phyloP scores from a whole-genome alignment of 1,139 yeast genomes.

The Pichia sp. region DNA sequence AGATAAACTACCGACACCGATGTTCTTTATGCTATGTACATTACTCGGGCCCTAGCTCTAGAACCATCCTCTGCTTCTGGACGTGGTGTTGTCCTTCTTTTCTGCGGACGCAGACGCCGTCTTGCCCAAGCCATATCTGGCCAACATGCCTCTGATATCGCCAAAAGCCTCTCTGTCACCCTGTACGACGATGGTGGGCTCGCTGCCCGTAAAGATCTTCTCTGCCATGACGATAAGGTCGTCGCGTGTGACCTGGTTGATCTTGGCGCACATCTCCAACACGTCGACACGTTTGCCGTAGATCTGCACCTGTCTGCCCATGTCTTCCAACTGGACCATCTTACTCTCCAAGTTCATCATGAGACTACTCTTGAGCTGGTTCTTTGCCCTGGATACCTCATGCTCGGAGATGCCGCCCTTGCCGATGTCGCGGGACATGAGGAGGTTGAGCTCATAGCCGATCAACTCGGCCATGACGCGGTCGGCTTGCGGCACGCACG shows the following conservation, averaged over 20 bases:
- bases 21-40: background rate
- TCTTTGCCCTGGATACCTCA: constrained; percentile 87
- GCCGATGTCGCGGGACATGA: constrained; percentile 52
- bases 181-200: constrained; percentile 82
- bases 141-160: constrained; percentile 65
- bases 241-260: constrained; percentile 58
- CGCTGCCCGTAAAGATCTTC: constrained; percentile 71
- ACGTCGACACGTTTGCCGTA: constrained; percentile 80
- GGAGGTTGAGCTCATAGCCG: constrained; percentile 65
- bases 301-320: constrained; percentile 91
- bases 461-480: constrained; percentile 77
- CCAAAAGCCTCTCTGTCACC: constrained; percentile 86
- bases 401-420: constrained; percentile 58
- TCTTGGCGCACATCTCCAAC: constrained; percentile 75
- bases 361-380: constrained; percentile 82
- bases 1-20: too few relatives aligned
- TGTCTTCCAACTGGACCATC: constrained; percentile 86
- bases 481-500: constrained; percentile 84
- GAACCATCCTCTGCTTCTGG: constrained; percentile 20
- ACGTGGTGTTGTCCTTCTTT: background rate
- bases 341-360: constrained; percentile 92
- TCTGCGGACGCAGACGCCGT: constrained; percentile 5
- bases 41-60: background rate
- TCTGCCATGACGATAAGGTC: constrained; percentile 76
- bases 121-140: constrained; percentile 68